Conservation (phyloP, 2,329 filamentous ascomycete species). For the Cyphellophora attinorum region DNA sequence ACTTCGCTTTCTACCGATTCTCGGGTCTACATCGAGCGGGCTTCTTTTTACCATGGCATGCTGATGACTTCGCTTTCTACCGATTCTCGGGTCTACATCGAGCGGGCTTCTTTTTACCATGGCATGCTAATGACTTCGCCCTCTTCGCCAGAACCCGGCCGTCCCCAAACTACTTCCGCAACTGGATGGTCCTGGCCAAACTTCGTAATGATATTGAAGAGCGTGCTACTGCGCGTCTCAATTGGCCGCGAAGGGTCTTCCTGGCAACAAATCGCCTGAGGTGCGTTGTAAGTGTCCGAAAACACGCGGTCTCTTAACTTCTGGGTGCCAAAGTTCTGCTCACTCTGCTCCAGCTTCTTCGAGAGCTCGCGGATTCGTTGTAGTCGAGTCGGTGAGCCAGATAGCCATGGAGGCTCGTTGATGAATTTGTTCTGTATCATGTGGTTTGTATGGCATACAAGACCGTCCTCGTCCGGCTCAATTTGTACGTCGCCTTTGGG, state of each 20-base stretch:
- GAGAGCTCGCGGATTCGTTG: slow-evolving; percentile 19
- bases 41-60: too few species aligned
- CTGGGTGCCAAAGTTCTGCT: not conserved
- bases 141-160: slow-evolving; percentile 21
- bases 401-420: slow-evolving; percentile 4
- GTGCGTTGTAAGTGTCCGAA: slow-evolving; percentile 26
- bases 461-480: slow-evolving; percentile 24
- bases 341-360: slow-evolving; percentile 14
- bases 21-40: too few species aligned
- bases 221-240: slow-evolving; percentile 22
- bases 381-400: slow-evolving; percentile 18
- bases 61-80: too few species aligned
- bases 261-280: slow-evolving; percentile 26
- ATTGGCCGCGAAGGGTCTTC: slow-evolving; percentile 21
- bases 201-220: slow-evolving; percentile 30
- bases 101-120: too few species aligned
- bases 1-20: too few species aligned
- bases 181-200: slow-evolving; percentile 20
- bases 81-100: too few species aligned
- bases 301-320: slow-evolving; percentile 24
- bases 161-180: slow-evolving; percentile 27
- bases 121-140: slow-evolving; percentile 21
- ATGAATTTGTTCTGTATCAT: slow-evolving; percentile 20
- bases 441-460: slow-evolving; percentile 36
- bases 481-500: slow-evolving; percentile 16